These are phyloP conservation scores for Chaetomiaceae sp. DNA, from an alignment of 2,329 filamentous ascomycete genomes.

Conservation along the genomic window DNA sequence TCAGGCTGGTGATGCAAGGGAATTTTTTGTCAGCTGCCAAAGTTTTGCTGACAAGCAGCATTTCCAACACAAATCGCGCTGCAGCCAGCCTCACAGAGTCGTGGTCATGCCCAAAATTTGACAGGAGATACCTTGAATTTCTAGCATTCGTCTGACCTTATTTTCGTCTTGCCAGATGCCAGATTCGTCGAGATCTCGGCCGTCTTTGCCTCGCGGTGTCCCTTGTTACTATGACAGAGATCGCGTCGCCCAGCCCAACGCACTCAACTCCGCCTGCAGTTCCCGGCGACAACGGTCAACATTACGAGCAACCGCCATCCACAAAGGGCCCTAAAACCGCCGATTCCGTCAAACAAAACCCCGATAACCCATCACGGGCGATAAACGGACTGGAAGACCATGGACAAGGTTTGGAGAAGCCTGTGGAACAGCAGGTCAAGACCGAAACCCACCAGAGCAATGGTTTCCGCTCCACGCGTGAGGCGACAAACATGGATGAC, in stretches of 20 bases:
- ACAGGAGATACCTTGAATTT: conserved; percentile 42
- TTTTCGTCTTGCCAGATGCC: conserved; percentile 56
- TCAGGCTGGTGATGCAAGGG: conserved; percentile 22
- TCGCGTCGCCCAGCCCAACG: conserved; percentile 52
- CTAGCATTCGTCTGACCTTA: conserved; percentile 50
- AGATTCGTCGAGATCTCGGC: conserved; percentile 52
- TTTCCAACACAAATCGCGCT: conserved; percentile 43
- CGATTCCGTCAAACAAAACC: conserved; percentile 15
- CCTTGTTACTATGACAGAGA: conserved; percentile 54
- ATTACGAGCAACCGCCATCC: conserved; percentile 21
- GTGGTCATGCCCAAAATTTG: conserved; percentile 54
- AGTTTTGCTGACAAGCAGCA: conserved; percentile 48
- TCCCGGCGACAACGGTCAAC: conserved; percentile 24
- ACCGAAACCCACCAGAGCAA: conserved; percentile 8
- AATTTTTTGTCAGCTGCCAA: conserved; percentile 38
- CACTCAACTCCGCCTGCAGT: conserved; percentile 34
- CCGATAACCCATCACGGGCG: background rate
- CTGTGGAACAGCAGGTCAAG: background rate
- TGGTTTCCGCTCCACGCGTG: conserved; percentile 13
- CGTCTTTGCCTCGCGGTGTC: conserved; percentile 40
- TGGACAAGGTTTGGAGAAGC: background rate
- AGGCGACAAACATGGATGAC: conserved; percentile 31
- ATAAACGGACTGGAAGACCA: conserved; percentile 7
- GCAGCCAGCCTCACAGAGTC: conserved; percentile 43
- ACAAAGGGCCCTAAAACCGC: conserved; percentile 10